phyloP scores from a whole-genome alignment of 2,329 filamentous ascomycete genomes.

The Fusarium staphyleae region DNA sequence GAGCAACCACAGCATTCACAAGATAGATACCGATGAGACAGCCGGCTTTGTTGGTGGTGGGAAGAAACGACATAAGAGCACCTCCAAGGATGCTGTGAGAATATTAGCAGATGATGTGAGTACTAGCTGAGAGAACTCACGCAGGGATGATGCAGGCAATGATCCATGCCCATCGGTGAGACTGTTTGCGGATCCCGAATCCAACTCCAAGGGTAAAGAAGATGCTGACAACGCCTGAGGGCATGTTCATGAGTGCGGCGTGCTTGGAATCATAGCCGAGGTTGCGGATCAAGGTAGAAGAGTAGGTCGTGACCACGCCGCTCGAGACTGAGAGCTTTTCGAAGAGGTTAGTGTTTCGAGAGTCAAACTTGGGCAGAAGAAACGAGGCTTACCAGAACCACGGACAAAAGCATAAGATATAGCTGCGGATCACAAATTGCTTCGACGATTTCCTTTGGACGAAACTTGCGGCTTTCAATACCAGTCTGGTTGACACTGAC shows the following conservation, averaged over 20 bases:
- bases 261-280: constrained; percentile 55
- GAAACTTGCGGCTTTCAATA: constrained; percentile 61
- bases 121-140: constrained; percentile 37
- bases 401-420: constrained; percentile 57
- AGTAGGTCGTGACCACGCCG: constrained; percentile 63
- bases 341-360: neutral
- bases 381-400: constrained; percentile 52
- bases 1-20: constrained; percentile 57
- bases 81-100: constrained; percentile 53
- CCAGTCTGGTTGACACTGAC: constrained; percentile 66
- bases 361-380: neutral
- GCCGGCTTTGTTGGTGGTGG: constrained; percentile 53
- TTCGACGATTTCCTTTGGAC: constrained; percentile 59
- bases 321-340: constrained; percentile 56
- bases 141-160: constrained; percentile 57
- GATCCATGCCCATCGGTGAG: constrained; percentile 59
- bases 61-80: constrained; percentile 61
- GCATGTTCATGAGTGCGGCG: constrained; percentile 62
- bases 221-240: constrained; percentile 60
- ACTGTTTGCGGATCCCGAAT: constrained; percentile 54
- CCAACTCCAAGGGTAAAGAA: constrained; percentile 58
- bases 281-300: constrained; percentile 58
- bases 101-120: neutral
- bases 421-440: constrained; percentile 60
- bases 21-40: constrained; percentile 59